Base-by-base conservation (phyloP, 805 yeast species). In the Debaryomyces hansenii region DNA sequence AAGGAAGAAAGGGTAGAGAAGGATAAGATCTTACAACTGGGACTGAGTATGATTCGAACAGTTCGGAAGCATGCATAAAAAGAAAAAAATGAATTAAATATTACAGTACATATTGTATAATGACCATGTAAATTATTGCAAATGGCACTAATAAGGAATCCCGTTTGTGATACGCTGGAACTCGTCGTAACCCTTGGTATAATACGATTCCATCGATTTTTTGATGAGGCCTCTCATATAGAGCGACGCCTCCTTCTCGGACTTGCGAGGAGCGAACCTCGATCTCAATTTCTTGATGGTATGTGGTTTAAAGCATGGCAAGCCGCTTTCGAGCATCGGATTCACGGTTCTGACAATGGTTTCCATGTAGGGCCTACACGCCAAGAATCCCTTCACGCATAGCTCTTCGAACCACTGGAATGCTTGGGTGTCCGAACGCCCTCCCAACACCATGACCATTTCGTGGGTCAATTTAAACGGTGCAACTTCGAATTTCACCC, bases 371-470 rank as follows among this genome's bases (percentile, higher is more conserved):
- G 96, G 94, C 53, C 99, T 77, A 52, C 90, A 84, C 0, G 96
- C 86, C 57, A 94, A 77, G 67, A 83, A 94, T 1, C 96, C 96
- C 64, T 92, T 91, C 45, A 95, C 86, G 67, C 97, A 92, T 41
- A 92, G 75, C 60, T 92, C 98, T 67, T 94, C 97, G 69, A 90
- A 94, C 90, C 97, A 88, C 55, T 75, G 76, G 70, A 83, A 94
- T 0, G 97, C 91, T 62, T 89, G 96, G 0, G 98, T 88, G 29
- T 79, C 75, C 20, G 80, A 75, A 14, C 82, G 78, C 0, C 98
- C 98, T n/a, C 99, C 99, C 85, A 94, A 82, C 1, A 94, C 97
- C 62, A 82, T 79, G 4, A 94, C 87, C 99, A 95, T 94, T 61
- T 94, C 99, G 57, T 85, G 87, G 3, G 99, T 94, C 53, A 94